Conservation (phyloP, 2,329 filamentous ascomycete species). For the Arthrobotrys entomopaga region DNA sequence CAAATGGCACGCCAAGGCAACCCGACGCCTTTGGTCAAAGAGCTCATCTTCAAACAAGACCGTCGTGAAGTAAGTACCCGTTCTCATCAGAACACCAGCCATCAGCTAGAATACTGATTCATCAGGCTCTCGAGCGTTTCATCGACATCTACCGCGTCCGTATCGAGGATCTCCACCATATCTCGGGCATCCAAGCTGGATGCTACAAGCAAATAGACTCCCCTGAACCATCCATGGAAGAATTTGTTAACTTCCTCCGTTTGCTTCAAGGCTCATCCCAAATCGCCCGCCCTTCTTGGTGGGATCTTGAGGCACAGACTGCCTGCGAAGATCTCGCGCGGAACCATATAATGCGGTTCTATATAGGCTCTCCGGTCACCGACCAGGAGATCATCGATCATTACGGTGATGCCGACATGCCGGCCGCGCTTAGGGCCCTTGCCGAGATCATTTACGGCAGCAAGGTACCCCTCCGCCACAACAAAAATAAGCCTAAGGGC, state of each 20-base stretch:
- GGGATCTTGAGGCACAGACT: slow-evolving; percentile 30
- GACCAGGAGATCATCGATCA: slow-evolving; percentile 18
- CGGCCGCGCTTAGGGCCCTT: slow-evolving; percentile 24
- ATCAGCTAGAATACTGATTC: neutral
- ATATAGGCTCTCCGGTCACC: slow-evolving; percentile 24
- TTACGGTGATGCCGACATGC: slow-evolving; percentile 31
- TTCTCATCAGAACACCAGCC: neutral
- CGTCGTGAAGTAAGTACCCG: slow-evolving; percentile 28
- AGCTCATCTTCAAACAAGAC: slow-evolving; percentile 28
- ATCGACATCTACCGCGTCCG: slow-evolving; percentile 43
- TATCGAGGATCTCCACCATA: slow-evolving; percentile 27
- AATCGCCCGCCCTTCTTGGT: slow-evolving; percentile 38
- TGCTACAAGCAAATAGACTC: slow-evolving; percentile 20
- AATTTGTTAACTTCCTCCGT: slow-evolving; percentile 40
- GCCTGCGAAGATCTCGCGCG: slow-evolving; percentile 45
- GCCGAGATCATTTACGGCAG: slow-evolving; percentile 28
- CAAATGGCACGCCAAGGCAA: slow-evolving; percentile 29
- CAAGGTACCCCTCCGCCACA: slow-evolving; percentile 4
- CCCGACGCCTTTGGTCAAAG: slow-evolving; percentile 33
- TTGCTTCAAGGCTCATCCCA: slow-evolving; percentile 27
- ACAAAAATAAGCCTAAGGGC: neutral
- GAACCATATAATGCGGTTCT: slow-evolving; percentile 35
- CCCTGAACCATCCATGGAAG: slow-evolving; percentile 14
- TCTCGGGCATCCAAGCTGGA: slow-evolving; percentile 25
- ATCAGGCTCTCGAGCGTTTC: slow-evolving; percentile 39